A percentile compares a stretch with the other conserved stretches of the same genome.
These are phyloP conservation scores for Aspergillus thermomutatus DNA, from an alignment of 2,329 filamentous ascomycete species.

Conservation along the genomic window DNA sequence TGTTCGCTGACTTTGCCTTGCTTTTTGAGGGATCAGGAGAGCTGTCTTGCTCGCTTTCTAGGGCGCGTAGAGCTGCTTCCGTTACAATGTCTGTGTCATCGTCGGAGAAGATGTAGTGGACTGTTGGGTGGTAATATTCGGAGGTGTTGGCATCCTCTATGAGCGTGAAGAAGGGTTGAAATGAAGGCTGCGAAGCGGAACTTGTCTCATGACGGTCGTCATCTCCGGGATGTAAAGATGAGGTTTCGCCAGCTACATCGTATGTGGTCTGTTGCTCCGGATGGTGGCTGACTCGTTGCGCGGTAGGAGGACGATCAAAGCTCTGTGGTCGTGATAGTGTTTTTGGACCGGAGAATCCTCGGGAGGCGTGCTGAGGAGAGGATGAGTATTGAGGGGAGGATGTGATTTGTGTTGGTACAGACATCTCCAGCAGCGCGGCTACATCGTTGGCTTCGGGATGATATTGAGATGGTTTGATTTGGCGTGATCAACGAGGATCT, in stretches of 20 bases:
- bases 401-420: constrained; percentile 28
- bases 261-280: constrained; percentile 10
- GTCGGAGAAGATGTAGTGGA: constrained; percentile 91
- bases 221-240: constrained; percentile 9
- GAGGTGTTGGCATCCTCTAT: constrained; percentile 71
- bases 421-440: constrained; percentile 31
- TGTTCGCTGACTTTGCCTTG: constrained; percentile 6
- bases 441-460: constrained; percentile 24
- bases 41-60: constrained; percentile 45
- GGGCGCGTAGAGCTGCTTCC: constrained; percentile 56
- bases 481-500: background rate
- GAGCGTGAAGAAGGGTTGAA: constrained; percentile 81
- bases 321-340: constrained; percentile 19
- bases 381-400: constrained; percentile 25
- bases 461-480: constrained; percentile 1
- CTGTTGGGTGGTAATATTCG: constrained; percentile 75
- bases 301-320: constrained; percentile 16
- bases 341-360: constrained; percentile 9
- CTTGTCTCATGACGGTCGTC: constrained; percentile 14
- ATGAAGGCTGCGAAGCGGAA: constrained; percentile 44
- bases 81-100: constrained; percentile 79
- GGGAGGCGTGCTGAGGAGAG: constrained; percentile 25
- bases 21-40: constrained; percentile 22
- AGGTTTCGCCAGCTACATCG: constrained; percentile 5
- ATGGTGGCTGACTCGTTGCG: constrained; percentile 10